These are phyloP conservation scores for Apiospora koreana DNA, from an alignment of 2,329 filamentous ascomycete species.

Conservation along the genomic window DNA sequence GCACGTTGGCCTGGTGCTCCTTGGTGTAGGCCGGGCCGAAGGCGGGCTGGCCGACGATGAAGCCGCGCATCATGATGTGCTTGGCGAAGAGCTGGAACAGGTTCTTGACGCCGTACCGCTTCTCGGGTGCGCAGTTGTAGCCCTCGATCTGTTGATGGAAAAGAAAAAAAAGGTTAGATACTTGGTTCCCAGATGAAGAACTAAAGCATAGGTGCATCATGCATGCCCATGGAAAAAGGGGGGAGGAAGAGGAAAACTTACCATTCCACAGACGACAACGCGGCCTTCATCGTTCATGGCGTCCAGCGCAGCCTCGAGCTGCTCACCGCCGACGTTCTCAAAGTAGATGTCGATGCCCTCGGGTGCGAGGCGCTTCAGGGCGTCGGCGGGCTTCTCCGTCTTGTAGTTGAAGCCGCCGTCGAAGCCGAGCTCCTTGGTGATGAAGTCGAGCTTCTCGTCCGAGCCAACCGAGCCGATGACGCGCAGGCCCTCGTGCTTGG, in stretches of 20 bases:
- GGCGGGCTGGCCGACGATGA: conserved; percentile 67
- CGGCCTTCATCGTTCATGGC: conserved; percentile 65
- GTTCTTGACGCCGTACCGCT: conserved; percentile 69
- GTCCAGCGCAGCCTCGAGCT: conserved; percentile 62
- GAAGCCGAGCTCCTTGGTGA: conserved; percentile 68
- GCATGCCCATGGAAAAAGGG: conserved; percentile 14
- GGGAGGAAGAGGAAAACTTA: conserved; percentile 36
- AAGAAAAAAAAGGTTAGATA: conserved; percentile 19
- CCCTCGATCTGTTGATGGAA: conserved; percentile 31
- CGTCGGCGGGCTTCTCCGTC: conserved; percentile 66
- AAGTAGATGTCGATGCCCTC: conserved; percentile 80
- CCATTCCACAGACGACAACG: conserved; percentile 65
- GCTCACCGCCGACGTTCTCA: conserved; percentile 78
- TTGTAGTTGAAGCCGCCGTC: conserved; percentile 81
- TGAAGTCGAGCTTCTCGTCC: conserved; percentile 75
- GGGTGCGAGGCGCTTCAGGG: conserved; percentile 66
- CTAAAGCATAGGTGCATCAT: too few species aligned
- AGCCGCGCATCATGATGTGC: conserved; percentile 74
- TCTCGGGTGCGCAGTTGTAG: conserved; percentile 62
- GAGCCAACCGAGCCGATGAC: conserved; percentile 76
- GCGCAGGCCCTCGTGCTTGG: conserved; percentile 72
- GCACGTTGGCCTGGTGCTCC: conserved; percentile 76
- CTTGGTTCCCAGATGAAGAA: too few species aligned
- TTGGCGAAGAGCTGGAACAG: conserved; percentile 66
- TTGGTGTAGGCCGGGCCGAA: conserved; percentile 67